Evolutionary conservation across 768 basidiomycete species (phyloP).

Genomic region (Podaxis sp.): DNA sequence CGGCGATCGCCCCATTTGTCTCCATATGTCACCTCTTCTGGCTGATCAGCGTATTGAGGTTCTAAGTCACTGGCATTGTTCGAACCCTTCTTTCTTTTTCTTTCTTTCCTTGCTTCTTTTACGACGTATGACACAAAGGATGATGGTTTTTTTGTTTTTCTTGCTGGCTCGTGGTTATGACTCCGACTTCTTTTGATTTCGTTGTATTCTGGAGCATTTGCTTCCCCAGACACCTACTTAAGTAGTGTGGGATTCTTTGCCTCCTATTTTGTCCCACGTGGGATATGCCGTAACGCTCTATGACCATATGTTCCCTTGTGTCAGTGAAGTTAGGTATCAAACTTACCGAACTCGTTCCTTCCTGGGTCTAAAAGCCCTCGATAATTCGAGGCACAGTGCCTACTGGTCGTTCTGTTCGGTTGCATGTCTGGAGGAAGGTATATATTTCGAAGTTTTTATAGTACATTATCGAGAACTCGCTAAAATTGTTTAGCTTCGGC

Average conservation of each 20-base stretch:
- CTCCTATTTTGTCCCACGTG: background rate
- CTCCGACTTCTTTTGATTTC: background rate
- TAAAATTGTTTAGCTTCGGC: background rate
- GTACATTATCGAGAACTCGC: background rate
- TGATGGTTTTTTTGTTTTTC: background rate
- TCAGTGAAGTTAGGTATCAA: no score
- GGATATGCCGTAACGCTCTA: background rate
- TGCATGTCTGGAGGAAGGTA: background rate
- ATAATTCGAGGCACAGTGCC: background rate
- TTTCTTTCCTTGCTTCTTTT: background rate
- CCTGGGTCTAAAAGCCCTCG: no score
- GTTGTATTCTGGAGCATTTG: background rate
- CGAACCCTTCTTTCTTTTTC: background rate
- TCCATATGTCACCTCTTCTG: background rate
- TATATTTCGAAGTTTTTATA: background rate
- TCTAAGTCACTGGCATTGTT: background rate
- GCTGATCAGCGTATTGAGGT: background rate
- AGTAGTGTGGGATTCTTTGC: background rate
- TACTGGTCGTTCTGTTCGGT: background rate
- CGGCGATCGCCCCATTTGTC: background rate
- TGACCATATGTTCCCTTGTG: no score
- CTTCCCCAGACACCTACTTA: background rate
- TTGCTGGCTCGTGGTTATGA: background rate
- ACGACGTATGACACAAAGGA: background rate
- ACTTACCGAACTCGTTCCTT: no score